Evolutionary conservation across 2,329 filamentous ascomycete genomes (phyloP).

Genomic region (Penicillium verrucosum): DNA sequence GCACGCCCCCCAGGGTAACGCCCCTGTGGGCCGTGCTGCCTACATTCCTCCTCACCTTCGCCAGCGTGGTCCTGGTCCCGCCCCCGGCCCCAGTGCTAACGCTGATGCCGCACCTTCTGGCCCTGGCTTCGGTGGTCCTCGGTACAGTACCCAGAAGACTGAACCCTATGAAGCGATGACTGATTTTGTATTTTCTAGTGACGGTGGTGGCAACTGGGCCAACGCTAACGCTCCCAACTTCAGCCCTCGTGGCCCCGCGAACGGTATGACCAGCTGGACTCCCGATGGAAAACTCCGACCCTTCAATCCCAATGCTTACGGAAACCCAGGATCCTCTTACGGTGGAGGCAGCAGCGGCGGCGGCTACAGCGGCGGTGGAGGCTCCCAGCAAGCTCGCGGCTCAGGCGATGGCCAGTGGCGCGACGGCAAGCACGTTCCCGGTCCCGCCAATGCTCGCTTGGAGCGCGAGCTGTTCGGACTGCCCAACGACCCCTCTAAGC

Average conservation of each 20-base stretch:
- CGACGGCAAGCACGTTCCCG: constrained; percentile 93
- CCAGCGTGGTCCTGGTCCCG: constrained; percentile 29
- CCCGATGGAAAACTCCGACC: constrained; percentile 39
- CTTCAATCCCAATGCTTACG: constrained; percentile 62
- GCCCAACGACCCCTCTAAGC: constrained; percentile 87
- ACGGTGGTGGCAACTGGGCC: constrained; percentile 49
- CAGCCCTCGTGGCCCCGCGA: constrained; percentile 44
- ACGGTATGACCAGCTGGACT: constrained; percentile 41
- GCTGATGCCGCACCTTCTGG: constrained; percentile 38
- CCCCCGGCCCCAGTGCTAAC: constrained; percentile 15
- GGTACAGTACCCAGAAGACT: constrained; percentile 27
- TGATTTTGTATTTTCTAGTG: constrained; percentile 23
- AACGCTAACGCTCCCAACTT: constrained; percentile 59
- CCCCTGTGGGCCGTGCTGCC: constrained; percentile 55
- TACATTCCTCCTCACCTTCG: constrained; percentile 67
- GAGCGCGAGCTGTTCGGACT: constrained; percentile 96
- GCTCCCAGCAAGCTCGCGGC: constrained; percentile 56
- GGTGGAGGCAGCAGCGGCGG: constrained; percentile 50
- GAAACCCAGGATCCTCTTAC: constrained; percentile 48
- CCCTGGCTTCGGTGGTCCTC: constrained; percentile 35
- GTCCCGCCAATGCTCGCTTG: constrained; percentile 79
- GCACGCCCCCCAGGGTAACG: constrained; percentile 51
- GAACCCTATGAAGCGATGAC: constrained; percentile 2
- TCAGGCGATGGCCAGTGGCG: constrained; percentile 96
- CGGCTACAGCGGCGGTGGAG: constrained; percentile 45